These are phyloP conservation scores for Penicillium sp. DNA, from an alignment of 2,329 filamentous ascomycete genomes.

Conservation along the genomic window DNA sequence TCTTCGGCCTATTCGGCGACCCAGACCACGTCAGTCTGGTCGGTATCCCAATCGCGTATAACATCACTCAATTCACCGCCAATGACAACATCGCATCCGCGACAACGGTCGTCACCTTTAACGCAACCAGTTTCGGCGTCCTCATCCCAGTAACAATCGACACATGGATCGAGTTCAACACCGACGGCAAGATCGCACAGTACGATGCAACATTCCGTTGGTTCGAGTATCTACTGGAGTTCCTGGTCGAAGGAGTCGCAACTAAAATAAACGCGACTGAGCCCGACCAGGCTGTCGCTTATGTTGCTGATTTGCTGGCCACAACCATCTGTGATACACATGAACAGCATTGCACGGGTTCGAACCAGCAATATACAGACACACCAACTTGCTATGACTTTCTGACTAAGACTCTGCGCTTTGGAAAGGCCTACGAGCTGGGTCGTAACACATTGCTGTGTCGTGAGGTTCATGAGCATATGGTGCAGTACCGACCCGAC, in stretches of 20 bases:
- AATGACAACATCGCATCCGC: conserved; percentile 23
- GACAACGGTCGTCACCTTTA: conserved; percentile 26
- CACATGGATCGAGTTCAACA: conserved; percentile 27
- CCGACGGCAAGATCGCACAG: conserved; percentile 22
- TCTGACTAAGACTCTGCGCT: conserved; percentile 20
- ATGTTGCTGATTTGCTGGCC: conserved; percentile 20
- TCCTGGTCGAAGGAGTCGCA: conserved; percentile 13
- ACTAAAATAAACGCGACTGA: conserved; percentile 19
- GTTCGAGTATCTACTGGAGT: conserved; percentile 25
- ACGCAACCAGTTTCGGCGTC: conserved; percentile 23
- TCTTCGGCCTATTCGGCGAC: conserved; percentile 28
- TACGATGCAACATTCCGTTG: conserved; percentile 29
- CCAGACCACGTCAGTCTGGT: conserved; percentile 19
- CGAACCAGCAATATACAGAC: conserved; percentile 23
- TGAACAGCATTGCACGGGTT: conserved; percentile 19
- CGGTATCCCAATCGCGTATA: conserved; percentile 25
- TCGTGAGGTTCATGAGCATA: conserved; percentile 30
- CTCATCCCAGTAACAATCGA: conserved; percentile 27
- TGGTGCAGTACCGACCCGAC: conserved; percentile 27
- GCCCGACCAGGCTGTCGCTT: conserved; percentile 10
- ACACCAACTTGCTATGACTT: conserved; percentile 18
- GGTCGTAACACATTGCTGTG: conserved; percentile 29
- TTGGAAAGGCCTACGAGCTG: conserved; percentile 27
- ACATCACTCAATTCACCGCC: conserved; percentile 26
- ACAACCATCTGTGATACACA: conserved; percentile 22